These are phyloP conservation scores for Alternaria longipes DNA, from an alignment of 2,329 filamentous ascomycete genomes.

Conservation along the genomic window DNA sequence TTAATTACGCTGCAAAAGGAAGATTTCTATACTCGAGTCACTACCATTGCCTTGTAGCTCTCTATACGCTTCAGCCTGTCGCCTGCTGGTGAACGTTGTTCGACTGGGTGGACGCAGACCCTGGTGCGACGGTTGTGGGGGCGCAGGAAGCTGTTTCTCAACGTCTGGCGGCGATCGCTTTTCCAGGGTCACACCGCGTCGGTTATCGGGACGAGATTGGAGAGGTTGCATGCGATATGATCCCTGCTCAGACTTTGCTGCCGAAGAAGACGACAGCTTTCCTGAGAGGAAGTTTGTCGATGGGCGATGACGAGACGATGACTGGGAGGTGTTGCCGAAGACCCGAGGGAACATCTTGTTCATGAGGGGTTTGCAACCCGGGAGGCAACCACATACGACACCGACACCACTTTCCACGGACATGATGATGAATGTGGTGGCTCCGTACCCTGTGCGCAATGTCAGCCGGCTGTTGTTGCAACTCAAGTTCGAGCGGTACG, in stretches of 20 bases:
- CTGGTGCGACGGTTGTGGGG: conserved; percentile 4
- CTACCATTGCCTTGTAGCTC: conserved; percentile 6
- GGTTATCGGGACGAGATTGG: background rate
- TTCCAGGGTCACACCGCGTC: background rate
- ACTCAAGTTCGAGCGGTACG: background rate
- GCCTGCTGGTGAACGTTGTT: conserved; percentile 8
- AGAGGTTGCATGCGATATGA: conserved; percentile 10
- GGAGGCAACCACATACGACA: conserved; percentile 46
- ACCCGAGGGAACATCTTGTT: conserved; percentile 35
- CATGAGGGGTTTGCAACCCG: conserved; percentile 45
- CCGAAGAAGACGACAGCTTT: conserved; percentile 5
- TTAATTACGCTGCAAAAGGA: conserved; percentile 13
- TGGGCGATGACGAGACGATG: conserved; percentile 16
- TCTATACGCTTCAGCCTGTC: conserved; percentile 9
- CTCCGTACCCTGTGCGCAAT: conserved; percentile 33
- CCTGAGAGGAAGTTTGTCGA: conserved; percentile 6
- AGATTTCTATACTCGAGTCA: conserved; percentile 16
- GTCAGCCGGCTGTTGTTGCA: background rate
- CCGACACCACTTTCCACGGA: conserved; percentile 41
- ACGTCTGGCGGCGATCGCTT: background rate
- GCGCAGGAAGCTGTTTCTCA: background rate
- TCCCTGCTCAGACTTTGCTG: background rate
- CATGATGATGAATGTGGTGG: conserved; percentile 37
- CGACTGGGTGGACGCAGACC: conserved; percentile 12
- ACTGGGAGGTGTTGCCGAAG: conserved; percentile 29